Percentiles rank a stretch among this genome's conserved stretches.
Conservation (phyloP, 768 basidiomycete genomes). For the Mycena filopes region DNA sequence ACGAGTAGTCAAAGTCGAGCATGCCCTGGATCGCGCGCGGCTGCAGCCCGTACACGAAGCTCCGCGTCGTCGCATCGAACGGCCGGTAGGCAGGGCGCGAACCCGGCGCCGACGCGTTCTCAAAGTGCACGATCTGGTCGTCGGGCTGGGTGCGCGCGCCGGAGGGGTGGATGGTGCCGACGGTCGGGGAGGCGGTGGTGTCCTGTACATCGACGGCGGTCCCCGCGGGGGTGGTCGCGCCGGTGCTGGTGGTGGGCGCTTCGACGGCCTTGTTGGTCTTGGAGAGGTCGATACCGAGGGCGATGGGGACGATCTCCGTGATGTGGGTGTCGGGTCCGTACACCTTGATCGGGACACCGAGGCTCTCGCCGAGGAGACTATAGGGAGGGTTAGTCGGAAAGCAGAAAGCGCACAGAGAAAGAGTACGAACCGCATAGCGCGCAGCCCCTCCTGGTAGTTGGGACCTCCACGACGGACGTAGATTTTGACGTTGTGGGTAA, state of each 20-base stretch:
- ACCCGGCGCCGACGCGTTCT: slow-evolving; percentile 53
- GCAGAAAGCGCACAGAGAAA: not conserved
- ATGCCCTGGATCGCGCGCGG: slow-evolving; percentile 97
- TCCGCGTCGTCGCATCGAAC: slow-evolving; percentile 93
- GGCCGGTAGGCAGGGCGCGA: slow-evolving; percentile 86
- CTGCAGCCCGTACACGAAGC: slow-evolving; percentile 98
- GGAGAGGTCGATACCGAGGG: slow-evolving; percentile 81
- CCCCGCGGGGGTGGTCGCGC: slow-evolving; percentile 58
- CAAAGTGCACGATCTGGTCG: slow-evolving; percentile 94
- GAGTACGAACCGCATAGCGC: slow-evolving; percentile 81
- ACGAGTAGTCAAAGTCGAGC: slow-evolving; percentile 99
- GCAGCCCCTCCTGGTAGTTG: slow-evolving; percentile 98
- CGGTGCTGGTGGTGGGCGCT: slow-evolving; percentile 51
- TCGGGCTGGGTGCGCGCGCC: slow-evolving; percentile 86
- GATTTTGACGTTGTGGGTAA: slow-evolving; percentile 89
- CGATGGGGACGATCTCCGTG: slow-evolving; percentile 98
- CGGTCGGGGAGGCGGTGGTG: slow-evolving; percentile 53
- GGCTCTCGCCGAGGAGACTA: slow-evolving; percentile 88
- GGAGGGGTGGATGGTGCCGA: slow-evolving; percentile 80
- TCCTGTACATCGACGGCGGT: slow-evolving; percentile 46
- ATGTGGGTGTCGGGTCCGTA: slow-evolving; percentile 99
- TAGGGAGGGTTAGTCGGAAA: not conserved
- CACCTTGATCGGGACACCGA: slow-evolving; percentile 96
- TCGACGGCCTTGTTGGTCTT: slow-evolving; percentile 49
- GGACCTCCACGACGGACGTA: slow-evolving; percentile 98